phyloP scores from a whole-genome alignment of 2,329 filamentous ascomycete genomes.

The Aspergillus fructus region DNA sequence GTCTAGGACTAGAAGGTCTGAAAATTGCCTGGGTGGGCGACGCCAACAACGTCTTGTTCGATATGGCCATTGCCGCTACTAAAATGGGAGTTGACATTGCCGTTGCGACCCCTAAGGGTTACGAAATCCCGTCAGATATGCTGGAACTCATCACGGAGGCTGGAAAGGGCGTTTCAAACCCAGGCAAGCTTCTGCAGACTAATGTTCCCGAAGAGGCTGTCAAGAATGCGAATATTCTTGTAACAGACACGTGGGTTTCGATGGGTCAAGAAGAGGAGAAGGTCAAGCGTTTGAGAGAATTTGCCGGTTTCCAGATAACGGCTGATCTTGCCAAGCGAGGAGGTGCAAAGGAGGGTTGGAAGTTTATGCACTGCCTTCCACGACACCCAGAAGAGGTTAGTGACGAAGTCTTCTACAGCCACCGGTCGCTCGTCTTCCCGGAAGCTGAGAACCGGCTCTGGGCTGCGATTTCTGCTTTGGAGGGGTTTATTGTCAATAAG shows the following conservation, averaged over 20 bases:
- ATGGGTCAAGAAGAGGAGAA: constrained; percentile 95
- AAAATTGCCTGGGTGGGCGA: constrained; percentile 97
- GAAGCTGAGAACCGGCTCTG: constrained; percentile 95
- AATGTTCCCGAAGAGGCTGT: constrained; percentile 80
- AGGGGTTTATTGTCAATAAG: constrained; percentile 92
- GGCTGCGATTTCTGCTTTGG: constrained; percentile 81
- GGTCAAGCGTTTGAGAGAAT: constrained; percentile 73
- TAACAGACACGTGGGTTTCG: constrained; percentile 97
- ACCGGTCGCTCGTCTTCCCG: constrained; percentile 81
- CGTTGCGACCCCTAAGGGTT: constrained; percentile 83
- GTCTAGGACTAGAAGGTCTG: constrained; percentile 72
- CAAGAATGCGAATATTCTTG: constrained; percentile 80
- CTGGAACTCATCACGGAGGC: constrained; percentile 68
- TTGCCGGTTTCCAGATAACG: constrained; percentile 89
- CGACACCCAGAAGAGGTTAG: constrained; percentile 89
- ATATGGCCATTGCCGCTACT: constrained; percentile 80
- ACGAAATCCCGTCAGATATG: constrained; percentile 77
- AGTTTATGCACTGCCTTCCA: constrained; percentile 98
- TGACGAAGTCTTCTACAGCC: constrained; percentile 91
- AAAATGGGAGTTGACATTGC: constrained; percentile 85
- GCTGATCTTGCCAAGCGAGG: constrained; percentile 77
- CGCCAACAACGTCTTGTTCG: constrained; percentile 94
- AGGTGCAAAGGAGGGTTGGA: constrained; percentile 85
- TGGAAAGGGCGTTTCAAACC: constrained; percentile 54
- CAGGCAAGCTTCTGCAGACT: constrained; percentile 72